Conservation (phyloP, 1,284 basidiomycete species). For the Athelia sp. region DNA sequence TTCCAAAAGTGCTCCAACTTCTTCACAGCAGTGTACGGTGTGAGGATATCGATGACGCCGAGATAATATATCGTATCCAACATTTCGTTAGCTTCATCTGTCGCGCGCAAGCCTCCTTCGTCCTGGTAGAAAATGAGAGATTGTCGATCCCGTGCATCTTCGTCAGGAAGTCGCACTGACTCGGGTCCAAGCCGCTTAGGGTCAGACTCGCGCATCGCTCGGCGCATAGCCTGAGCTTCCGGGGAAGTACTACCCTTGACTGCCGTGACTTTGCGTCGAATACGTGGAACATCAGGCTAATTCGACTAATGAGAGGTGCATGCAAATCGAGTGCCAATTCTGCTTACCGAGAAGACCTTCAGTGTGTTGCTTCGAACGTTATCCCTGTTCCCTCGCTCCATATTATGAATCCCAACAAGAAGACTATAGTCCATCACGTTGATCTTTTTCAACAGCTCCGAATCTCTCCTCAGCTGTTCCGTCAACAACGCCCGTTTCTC, state of each 20-base stretch:
- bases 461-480: constrained; percentile 86
- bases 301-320: constrained; percentile 6
- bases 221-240: constrained; percentile 80
- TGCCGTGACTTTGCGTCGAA: constrained; percentile 52
- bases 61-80: constrained; percentile 89
- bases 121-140: constrained; percentile 96
- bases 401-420: constrained; percentile 91
- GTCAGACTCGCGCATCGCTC: constrained; percentile 81
- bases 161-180: constrained; percentile 63
- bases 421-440: constrained; percentile 97
- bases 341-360: constrained; percentile 86
- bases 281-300: constrained; percentile 60
- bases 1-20: constrained; percentile 91
- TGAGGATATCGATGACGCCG: constrained; percentile 92
- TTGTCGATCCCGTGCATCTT: constrained; percentile 69
- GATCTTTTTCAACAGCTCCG: constrained; percentile 78
- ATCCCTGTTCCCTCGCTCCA: constrained; percentile 87
- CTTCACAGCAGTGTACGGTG: constrained; percentile 81
- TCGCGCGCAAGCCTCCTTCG: constrained; percentile 90
- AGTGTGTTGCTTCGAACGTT: constrained; percentile 87
- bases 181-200: constrained; percentile 64
- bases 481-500: constrained; percentile 89
- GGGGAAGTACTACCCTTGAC: constrained; percentile 53
- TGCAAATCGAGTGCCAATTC: neutral
- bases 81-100: constrained; percentile 76